A percentile compares a stretch with the other conserved stretches of the same genome.
phyloP scores from a whole-genome alignment of 306 rosid species.

The Urtica urens region DNA sequence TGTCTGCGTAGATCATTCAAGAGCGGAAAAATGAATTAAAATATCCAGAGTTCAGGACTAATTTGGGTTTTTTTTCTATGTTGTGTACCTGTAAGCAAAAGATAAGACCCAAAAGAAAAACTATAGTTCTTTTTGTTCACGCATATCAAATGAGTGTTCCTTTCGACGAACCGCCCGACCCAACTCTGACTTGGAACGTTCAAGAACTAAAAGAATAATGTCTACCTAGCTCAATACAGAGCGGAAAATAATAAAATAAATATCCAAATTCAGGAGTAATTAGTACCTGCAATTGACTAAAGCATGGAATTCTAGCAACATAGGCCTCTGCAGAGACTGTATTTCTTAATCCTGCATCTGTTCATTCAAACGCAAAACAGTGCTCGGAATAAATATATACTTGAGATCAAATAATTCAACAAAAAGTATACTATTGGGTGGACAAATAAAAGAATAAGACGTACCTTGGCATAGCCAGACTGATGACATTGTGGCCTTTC shows the following conservation, averaged over 20 bases:
- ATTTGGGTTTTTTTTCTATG: too few relatives aligned
- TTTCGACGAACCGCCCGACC: conserved; percentile 25
- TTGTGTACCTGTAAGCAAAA: too few relatives aligned
- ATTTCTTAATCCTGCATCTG: conserved; percentile 31
- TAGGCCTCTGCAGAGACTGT: conserved; percentile 31
- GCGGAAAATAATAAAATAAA: neutral
- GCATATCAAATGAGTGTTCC: conserved; percentile 33
- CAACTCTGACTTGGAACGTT: conserved; percentile 38
- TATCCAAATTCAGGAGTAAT: neutral
- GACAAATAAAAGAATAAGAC: neutral
- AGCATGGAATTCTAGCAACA: conserved; percentile 32
- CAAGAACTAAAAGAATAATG: conserved; percentile 48
- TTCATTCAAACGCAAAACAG: conserved; percentile 10
- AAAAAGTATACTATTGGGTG: neutral
- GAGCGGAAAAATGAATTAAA: conserved; percentile 9
- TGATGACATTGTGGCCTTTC: conserved; percentile 34
- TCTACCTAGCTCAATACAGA: conserved; percentile 34
- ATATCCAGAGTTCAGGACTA: conserved; percentile 17
- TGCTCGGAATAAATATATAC: neutral
- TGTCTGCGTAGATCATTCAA: conserved; percentile 37
- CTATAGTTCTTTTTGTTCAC: too few relatives aligned
- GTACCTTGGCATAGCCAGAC: conserved; percentile 33
- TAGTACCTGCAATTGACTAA: conserved; percentile 47
- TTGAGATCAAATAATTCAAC: neutral
- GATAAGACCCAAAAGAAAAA: too few relatives aligned